Base-by-base conservation (phyloP, 768 basidiomycete genomes). In the Termitomyces sp. region DNA sequence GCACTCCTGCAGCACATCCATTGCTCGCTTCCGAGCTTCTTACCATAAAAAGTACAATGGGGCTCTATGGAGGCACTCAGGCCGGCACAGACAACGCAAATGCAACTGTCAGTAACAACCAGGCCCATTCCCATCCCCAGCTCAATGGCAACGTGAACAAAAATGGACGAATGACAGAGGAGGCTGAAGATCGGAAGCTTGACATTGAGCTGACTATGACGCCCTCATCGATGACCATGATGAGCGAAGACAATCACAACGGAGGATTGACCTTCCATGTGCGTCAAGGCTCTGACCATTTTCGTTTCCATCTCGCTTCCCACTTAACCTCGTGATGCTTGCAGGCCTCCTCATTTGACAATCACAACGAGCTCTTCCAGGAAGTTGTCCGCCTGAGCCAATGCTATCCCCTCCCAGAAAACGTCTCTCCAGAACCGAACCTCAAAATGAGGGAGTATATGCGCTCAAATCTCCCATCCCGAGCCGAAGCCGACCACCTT, bases 41-140 rank as follows among this genome's bases (percentile, higher is more conserved):
- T 31, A 68, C 72, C 41, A 75, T 85, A 61, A 86, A 86, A 65
- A 86, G 85, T 60, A 77, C 80, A 0, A 75, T 80, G 76, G 77
- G 73, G 15, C 65, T 81, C 6, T 81, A 81, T 60, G 75, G 69
- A 29, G 75, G 74, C 12, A 64, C 67, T 5, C 72, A 73, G 61
- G 62, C 59, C 2, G 68, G 67, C 16, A 16, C 34, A 34, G 51
- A 49, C n/a, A 39, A 15, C 39, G 34, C 26, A 9, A 59, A 16
- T 28, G n/a, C 26, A 20, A 48, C 52, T 54, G 6, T 12, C 6
- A 51, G 26, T 28, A 37, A 37, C 26, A 12, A 36, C 4, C 51
- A 39, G 33, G 24, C 10, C n/a, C 12, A 39, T 20, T 28, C 37
- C 37, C 51, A 52, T 41, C 13, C 36, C n/a, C 51, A 41, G n/a